Percentiles rank a stretch among this genome's conserved stretches.
phyloP scores from a whole-genome alignment of 148 eudicot genomes.

The Limonium bicolor region DNA sequence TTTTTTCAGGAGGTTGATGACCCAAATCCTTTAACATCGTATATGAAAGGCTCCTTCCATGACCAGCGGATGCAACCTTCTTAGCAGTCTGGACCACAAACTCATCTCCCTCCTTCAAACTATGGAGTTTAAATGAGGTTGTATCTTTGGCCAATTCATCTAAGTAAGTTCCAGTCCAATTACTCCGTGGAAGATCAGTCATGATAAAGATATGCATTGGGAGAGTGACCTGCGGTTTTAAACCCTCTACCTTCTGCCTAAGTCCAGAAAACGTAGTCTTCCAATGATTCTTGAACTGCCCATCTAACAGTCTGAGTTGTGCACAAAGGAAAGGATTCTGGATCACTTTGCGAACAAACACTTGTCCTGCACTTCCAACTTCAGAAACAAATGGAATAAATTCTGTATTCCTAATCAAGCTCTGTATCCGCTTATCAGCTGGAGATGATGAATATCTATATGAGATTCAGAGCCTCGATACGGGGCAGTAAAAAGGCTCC shows the following conservation, averaged over 20 bases:
- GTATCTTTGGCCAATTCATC: constrained; percentile 16
- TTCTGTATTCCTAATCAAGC: constrained; percentile 34
- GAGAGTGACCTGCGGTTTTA: constrained; percentile 13
- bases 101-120: constrained; percentile 13
- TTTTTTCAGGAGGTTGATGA: not conserved
- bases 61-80: constrained; percentile 13
- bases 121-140: constrained; percentile 16
- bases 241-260: constrained; percentile 13
- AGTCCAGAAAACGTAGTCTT: constrained; percentile 23
- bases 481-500: constrained; percentile 67
- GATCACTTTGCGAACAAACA: constrained; percentile 35
- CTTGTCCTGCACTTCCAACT: constrained; percentile 41
- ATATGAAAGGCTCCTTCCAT: constrained; percentile 9
- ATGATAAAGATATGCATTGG: constrained; percentile 28
- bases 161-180: constrained; percentile 24
- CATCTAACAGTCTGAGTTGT: constrained; percentile 32
- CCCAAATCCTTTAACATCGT: not conserved
- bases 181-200: constrained; percentile 33
- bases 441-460: constrained; percentile 59
- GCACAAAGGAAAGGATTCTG: constrained; percentile 28
- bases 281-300: constrained; percentile 38
- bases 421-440: constrained; percentile 37
- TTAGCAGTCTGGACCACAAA: constrained; percentile 14
- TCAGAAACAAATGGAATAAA: constrained; percentile 61
- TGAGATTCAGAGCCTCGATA: constrained; percentile 69